Evolutionary conservation across 176 grass and related monocot genomes (phyloP).

Genomic region (Triticum aestivum): IWGSC_CS_RefSeq_v2.1 NC_057810.1:161835875-161836374

Average conservation of each 20-base stretch:
- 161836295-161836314: too few species aligned
- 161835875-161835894: neutral
- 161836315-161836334: neutral
- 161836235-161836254: too few species aligned
- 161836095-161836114: neutral
- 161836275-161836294: neutral
- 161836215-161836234: neutral
- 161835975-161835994: neutral
- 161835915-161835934: neutral
- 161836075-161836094: neutral
- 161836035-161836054: neutral
- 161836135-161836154: neutral
- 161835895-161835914: neutral
- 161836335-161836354: neutral
- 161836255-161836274: conserved; percentile 8
- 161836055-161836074: conserved; percentile 9
- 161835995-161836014: neutral
- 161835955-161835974: neutral
- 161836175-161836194: neutral
- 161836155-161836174: neutral
- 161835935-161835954: neutral
- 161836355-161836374: neutral
- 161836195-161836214: conserved; percentile 31
- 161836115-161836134: conserved; percentile 1
- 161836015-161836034: neutral